Base-by-base conservation (phyloP, 345 rosid genomes). In the Psidium guajava region DNA sequence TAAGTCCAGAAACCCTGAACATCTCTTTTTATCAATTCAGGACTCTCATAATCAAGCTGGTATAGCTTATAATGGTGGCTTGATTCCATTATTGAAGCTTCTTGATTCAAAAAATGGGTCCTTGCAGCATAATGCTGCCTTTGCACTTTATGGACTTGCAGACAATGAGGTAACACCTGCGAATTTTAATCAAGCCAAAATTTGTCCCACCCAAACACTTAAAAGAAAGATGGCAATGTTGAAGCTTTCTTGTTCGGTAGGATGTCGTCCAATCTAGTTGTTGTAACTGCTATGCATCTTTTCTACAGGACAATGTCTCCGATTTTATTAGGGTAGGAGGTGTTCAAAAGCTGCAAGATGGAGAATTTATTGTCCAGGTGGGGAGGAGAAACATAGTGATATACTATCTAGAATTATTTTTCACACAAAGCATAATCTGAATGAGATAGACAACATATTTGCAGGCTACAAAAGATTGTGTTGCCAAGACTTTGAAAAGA, bases 401-500 rank as follows among this genome's bases (percentile, higher is more conserved):
- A 32, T 69, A 36, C 12, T 69, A 18, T 69, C 61, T 81, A 54
- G 85, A 73, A 15, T 84, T 27, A 12, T 64, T 57, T 83, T 69
- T 56, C 61, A 50, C 40, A 28, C 36, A 14, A 55, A 64, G 53
- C 82, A 56, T 47, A 42, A 84, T 25, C 53, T 40, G 42, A 82
- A 81, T 73, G 64, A 81, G 81, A 57, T 58, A 11, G 55, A 84
- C 85, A 73, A 47, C 84, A 54, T 83, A 28, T 84, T 86, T 90
- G 84, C 92, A 98, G 99, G 98, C 99, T 86, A 98, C 99, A 81
- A 98, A 96, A 88, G 99, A 98, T 89, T 98, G 99, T 87, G 98
- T 98, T 44, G 94, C 98, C 85, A 98, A 95, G 92, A 98, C 99
- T 44, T 83, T 98, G 87, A 98, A 98, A 91, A 93, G 99, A 90